Percentiles rank a stretch among this genome's conserved stretches.
These are phyloP conservation scores for Rubia peregrina DNA, from an alignment of 305 asterid species.

Conservation along the genomic window DNA sequence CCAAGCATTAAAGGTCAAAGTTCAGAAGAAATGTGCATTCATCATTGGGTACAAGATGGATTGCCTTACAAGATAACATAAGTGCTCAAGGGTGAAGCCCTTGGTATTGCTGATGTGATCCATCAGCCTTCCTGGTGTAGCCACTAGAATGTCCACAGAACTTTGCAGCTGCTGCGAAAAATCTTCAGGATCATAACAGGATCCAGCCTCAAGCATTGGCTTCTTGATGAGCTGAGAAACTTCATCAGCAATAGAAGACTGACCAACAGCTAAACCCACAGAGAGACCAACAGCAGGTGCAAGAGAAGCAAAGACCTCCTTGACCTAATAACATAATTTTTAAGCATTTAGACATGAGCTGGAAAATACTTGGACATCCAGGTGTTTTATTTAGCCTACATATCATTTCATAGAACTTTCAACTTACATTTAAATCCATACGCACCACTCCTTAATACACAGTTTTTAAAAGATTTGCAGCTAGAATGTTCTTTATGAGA, in stretches of 20 bases:
- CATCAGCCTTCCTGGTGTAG: slow-evolving; percentile 94
- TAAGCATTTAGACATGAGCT: not conserved
- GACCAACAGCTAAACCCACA: slow-evolving; percentile 96
- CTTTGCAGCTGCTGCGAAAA: slow-evolving; percentile 40
- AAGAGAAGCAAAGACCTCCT: slow-evolving; percentile 68
- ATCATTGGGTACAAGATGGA: not conserved
- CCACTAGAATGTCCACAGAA: slow-evolving; percentile 84
- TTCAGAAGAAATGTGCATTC: slow-evolving; percentile 6
- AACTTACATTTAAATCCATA: not conserved
- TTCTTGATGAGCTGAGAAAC: slow-evolving; percentile 63
- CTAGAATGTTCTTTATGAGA: not conserved
- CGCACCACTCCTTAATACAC: not conserved
- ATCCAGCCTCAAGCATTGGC: slow-evolving; percentile 43
- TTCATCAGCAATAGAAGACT: slow-evolving; percentile 86
- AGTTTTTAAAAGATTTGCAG: not conserved
- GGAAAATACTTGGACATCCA: not conserved
- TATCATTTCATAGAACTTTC: not conserved
- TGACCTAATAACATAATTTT: slow-evolving; percentile 48
- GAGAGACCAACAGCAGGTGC: slow-evolving; percentile 89
- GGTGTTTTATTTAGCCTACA: not conserved
- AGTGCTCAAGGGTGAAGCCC: slow-evolving; percentile 91
- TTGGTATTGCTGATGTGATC: slow-evolving; percentile 80
- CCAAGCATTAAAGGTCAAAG: slow-evolving; percentile 4
- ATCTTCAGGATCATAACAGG: slow-evolving; percentile 46
- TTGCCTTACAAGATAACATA: slow-evolving; percentile 69